phyloP scores from a whole-genome alignment of 179 eudicot species.

The Patellifolia procumbens region DNA sequence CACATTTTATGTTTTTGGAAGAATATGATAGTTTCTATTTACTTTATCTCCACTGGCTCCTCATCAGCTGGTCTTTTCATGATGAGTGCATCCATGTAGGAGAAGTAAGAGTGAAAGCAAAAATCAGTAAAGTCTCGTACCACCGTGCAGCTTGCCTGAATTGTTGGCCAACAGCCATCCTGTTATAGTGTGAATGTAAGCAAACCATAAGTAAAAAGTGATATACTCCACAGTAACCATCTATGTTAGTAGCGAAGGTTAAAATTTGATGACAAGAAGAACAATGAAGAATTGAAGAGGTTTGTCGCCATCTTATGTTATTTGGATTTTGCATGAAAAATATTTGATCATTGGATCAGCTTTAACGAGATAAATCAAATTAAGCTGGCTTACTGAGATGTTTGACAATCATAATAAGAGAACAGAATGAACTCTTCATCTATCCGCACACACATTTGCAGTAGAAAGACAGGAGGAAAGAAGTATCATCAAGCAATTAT shows the following conservation, averaged over 20 bases:
- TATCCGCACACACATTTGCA: neutral
- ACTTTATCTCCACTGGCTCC: constrained; percentile 72
- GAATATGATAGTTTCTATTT: constrained; percentile 14
- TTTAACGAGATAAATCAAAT: no score
- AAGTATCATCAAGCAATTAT: neutral
- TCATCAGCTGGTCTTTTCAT: constrained; percentile 55
- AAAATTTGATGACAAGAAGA: neutral
- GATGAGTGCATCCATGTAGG: constrained; percentile 81
- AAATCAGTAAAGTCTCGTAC: constrained; percentile 80
- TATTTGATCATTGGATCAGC: neutral
- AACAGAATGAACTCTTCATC: neutral
- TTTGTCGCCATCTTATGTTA: neutral
- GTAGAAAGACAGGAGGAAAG: neutral
- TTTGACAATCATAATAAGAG: neutral
- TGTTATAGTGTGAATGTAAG: constrained; percentile 24
- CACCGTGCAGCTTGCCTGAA: constrained; percentile 65
- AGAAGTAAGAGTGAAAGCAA: constrained; percentile 92
- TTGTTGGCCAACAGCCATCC: constrained; percentile 72
- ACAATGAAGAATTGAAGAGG: neutral
- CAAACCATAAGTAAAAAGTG: neutral
- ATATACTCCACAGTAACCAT: neutral
- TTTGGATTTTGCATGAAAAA: no score
- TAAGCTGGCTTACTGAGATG: neutral
- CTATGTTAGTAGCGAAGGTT: no score
- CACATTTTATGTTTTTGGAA: neutral